Conservation (phyloP, 192 early-diverging fungal genomes). For the Mycoemilia scoparia region DNA sequence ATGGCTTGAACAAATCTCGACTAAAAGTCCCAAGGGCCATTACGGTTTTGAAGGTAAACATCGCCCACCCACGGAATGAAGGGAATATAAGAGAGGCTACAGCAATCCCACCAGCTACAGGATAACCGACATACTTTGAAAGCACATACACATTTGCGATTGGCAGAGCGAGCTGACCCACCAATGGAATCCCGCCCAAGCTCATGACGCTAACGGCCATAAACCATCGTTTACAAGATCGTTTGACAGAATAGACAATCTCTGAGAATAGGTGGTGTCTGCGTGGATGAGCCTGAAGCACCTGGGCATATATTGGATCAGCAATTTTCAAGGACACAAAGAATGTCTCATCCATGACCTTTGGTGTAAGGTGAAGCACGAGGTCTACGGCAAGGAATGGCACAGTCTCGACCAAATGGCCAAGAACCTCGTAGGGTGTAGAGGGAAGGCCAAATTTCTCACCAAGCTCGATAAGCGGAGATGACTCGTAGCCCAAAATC, state of each 20-base stretch:
- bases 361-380: slow-evolving; percentile 10
- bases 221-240: slow-evolving; percentile 13
- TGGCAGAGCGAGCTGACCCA: slow-evolving; percentile 23
- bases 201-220: slow-evolving; percentile 17
- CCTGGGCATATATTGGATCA: slow-evolving; percentile 15
- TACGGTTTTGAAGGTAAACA: slow-evolving; percentile 26
- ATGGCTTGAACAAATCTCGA: slow-evolving; percentile 20
- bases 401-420: slow-evolving; percentile 16
- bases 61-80: slow-evolving; percentile 7
- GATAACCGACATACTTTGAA: slow-evolving; percentile 22
- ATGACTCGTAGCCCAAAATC: slow-evolving; percentile 12
- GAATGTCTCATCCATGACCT: slow-evolving; percentile 14
- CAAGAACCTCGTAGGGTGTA: slow-evolving; percentile 10
- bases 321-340: slow-evolving; percentile 18
- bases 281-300: slow-evolving; percentile 13
- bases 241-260: slow-evolving; percentile 14
- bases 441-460: no score
- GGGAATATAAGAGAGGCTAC: slow-evolving; percentile 9
- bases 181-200: slow-evolving; percentile 9
- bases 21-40: slow-evolving; percentile 24
- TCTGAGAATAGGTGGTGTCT: slow-evolving; percentile 17
- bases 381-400: slow-evolving; percentile 21
- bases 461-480: slow-evolving; percentile 12
- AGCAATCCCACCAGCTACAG: slow-evolving; percentile 8
- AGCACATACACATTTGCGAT: slow-evolving; percentile 15